Evolutionary conservation across 352 stramenopile species (phyloP), one percentile per base, ranked within the genome.

Genomic region (Thraustotheca clavata): DNA sequence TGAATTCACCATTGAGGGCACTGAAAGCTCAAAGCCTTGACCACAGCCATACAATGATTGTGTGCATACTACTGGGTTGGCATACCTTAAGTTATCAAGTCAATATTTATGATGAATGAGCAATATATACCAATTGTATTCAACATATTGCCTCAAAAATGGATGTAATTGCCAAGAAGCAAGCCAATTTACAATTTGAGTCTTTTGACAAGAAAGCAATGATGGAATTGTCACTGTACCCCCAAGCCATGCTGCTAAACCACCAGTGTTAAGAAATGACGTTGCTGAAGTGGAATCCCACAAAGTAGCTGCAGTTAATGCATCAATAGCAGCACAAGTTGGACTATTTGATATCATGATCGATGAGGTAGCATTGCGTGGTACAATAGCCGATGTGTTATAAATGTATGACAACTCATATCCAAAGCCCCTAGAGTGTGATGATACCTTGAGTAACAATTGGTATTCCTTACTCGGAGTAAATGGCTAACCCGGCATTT

Each of bases 91-190:
- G n/a, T 2, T 31, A 50, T 1, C 43, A 7, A 24, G 43, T 24
- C 2, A 9, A 18, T 35, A 2, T 3, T 2, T 29, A 41, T 26
- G 54, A 9, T 49, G 31, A 9, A 2, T 4, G 4, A 38, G 39
- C 29, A 18, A 38, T 38, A 43, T 24, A 14, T 20, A 54, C 57
- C 57, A 65, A 18, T 5, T 36, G 22, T 22, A 65, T 46, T 65
- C 57, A 32, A 39, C 26, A 2, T 35, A 40, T 32, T 65, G 57
- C 2, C 57, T 27, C 57, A 65, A 27, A 8, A 7, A 65, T n/a
- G 57, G 57, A 43, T 65, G 57, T 14, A 11, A 1, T n/a, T 54
- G 38, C 57, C 57, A 65, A 31, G 57, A 65, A 7, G n/a, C 14
- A 4, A 65, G 39, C 57, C 57, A 65, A n/a, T 55, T 27, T 11